Evolutionary conservation across 805 yeast genomes (phyloP).

Genomic region (Candida yuanshanica): DNA sequence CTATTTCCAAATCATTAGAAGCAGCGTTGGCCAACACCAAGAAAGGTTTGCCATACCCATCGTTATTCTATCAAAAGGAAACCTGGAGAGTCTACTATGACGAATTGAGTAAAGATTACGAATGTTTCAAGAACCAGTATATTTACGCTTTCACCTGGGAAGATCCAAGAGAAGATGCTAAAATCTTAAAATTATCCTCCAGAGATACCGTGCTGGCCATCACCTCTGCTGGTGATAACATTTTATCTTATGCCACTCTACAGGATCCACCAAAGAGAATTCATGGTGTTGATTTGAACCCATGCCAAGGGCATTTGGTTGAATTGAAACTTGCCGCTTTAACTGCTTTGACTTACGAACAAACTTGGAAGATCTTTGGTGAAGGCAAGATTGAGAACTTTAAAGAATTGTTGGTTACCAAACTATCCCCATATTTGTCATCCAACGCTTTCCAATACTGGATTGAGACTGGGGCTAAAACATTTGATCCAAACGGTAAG

Average conservation of each 20-base stretch:
- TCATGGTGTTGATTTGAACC: conserved; percentile 83
- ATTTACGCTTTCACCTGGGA: conserved; percentile 91
- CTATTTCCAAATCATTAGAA: conserved; percentile 66
- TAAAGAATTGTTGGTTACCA: conserved; percentile 43
- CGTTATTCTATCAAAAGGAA: conserved; percentile 71
- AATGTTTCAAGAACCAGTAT: conserved; percentile 71
- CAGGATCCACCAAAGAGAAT: conserved; percentile 67
- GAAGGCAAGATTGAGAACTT: conserved; percentile 58
- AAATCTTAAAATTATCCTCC: conserved; percentile 52
- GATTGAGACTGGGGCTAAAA: conserved; percentile 54
- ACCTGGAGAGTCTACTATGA: conserved; percentile 78
- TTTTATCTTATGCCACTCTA: conserved; percentile 65
- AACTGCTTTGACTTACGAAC: conserved; percentile 47
- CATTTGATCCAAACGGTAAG: conserved; percentile 47
- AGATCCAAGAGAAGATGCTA: conserved; percentile 77
- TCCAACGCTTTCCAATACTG: conserved; percentile 81
- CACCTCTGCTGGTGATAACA: conserved; percentile 83
- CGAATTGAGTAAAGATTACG: conserved; percentile 59
- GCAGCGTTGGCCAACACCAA: conserved; percentile 61
- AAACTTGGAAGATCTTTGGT: conserved; percentile 74
- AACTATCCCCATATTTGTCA: conserved; percentile 65
- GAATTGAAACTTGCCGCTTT: conserved; percentile 75
- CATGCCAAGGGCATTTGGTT: conserved; percentile 73
- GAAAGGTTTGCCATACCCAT: conserved; percentile 71
- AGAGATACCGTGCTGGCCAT: conserved; percentile 75